Evolutionary conservation across 345 rosid species (phyloP), one percentile per base, ranked within the genome.

Genomic region (Hibiscus mutabilis): DNA sequence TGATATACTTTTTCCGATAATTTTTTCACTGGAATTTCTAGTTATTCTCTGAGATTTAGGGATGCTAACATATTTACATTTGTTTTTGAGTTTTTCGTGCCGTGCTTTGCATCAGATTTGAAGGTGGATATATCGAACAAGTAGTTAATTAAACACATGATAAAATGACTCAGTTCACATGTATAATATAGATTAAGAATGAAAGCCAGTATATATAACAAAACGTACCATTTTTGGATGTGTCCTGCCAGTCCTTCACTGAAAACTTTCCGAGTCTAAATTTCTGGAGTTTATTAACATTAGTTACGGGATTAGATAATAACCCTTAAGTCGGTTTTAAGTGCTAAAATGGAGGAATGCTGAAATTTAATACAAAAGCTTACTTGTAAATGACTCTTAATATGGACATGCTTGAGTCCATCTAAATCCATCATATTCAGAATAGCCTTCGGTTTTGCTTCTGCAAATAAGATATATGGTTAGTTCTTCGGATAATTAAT

Each of bases 381-480:
- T 14, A 79, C 79, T 66, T 79, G 81, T 5, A 82, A 75, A 42
- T 80, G 84, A 65, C 84, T 80, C 70, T 83, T 80, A 6, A 83
- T 76, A 35, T 73, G 81, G 31, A 9, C 15, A 59, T 73, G 69
- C 18, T 42, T 31, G 6, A 79, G 65, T 24, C 85, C 81, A 0
- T 55, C 15, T 0, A 79, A 31, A 40, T 63, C 46, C 83, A 82
- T 79, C 12, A 35, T 0, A 0, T 31, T 5, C 21, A 27, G 24
- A 37, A 79, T 47, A 57, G 61, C 12, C 72, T 64, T 79, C 0
- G 82, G 82, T 14, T 80, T 74, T 59, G 82, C 79, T 74, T 64
- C 82, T 82, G 77, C 78, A 76, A 76, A 52, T 70, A 52, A 31
- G 37, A 40, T 67, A 14, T 24, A 51, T n/a, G 40, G 66, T 68